These are phyloP conservation scores for Termitomyces sp. DNA, from an alignment of 768 basidiomycete genomes.

Conservation along the genomic window DNA sequence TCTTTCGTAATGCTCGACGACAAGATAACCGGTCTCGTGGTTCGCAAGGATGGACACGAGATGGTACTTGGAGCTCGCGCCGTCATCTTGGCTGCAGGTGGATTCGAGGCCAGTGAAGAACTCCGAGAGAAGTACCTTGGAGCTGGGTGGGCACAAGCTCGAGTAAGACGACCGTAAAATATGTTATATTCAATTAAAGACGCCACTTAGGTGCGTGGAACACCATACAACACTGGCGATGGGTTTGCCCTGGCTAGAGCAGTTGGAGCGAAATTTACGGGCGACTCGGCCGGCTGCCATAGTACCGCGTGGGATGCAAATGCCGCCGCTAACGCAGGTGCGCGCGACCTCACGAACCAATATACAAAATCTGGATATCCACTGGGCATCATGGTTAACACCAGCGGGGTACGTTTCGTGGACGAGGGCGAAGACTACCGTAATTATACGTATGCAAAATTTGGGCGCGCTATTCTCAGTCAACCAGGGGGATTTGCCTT, in stretches of 20 bases:
- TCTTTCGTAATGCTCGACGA: slow-evolving; percentile 31
- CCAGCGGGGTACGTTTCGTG: slow-evolving; percentile 53
- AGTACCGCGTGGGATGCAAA: slow-evolving; percentile 70
- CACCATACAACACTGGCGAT: slow-evolving; percentile 68
- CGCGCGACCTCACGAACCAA: slow-evolving; percentile 59
- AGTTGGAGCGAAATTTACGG: slow-evolving; percentile 48
- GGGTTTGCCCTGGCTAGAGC: slow-evolving; percentile 47
- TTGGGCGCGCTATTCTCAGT: slow-evolving; percentile 51
- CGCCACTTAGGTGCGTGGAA: slow-evolving; percentile 51
- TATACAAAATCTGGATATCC: slow-evolving; percentile 74
- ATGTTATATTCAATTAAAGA: not conserved
- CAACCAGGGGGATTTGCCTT: slow-evolving; percentile 60
- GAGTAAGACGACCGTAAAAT: slow-evolving; percentile 30
- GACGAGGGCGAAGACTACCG: slow-evolving; percentile 71
- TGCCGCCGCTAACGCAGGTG: slow-evolving; percentile 43
- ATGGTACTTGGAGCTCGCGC: slow-evolving; percentile 33
- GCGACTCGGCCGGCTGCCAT: slow-evolving; percentile 71
- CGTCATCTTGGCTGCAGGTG: slow-evolving; percentile 61
- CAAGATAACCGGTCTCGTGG: slow-evolving; percentile 41
- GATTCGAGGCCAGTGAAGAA: slow-evolving; percentile 54
- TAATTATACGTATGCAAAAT: slow-evolving; percentile 70
- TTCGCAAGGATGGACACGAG: slow-evolving; percentile 30
- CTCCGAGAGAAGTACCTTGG: slow-evolving; percentile 53
- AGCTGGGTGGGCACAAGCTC: slow-evolving; percentile 48
- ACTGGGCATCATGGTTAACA: slow-evolving; percentile 64